Evolutionary conservation across 495 filamentous ascomycete species (phyloP), one percentile per base, ranked within the genome.

Genomic region (Endocarpon pusillum): DNA sequence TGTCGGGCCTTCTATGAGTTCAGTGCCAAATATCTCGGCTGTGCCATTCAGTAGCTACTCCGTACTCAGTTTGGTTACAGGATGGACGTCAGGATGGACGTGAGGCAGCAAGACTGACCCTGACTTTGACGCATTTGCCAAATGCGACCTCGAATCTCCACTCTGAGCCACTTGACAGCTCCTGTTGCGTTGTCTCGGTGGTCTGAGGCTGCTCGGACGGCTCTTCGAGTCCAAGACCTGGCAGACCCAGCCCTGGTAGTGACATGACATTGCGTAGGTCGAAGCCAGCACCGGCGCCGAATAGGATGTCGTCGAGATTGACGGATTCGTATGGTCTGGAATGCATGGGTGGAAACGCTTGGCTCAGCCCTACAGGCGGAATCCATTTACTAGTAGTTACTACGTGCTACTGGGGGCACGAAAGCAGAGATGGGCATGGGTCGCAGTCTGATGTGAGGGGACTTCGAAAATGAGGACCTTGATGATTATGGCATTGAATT

Each of bases 11-110:
- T 70, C 66, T 9, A 84, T 83, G 36, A 99, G 78, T 56, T 96
- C 86, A 32, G 85, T 89, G 49, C 91, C 91, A 58, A 96, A 94
- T 46, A 91, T 71, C 62, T 99, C 89, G 25, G 91, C 91, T 9
- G 74, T 83, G 42, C 89, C 89, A 23, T 65, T 67, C 24, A 80
- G 53, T 15, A 99, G 66, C 67, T 78, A 43, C 19, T 27, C 28
- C n/a, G n/a, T 36, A 12, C 35, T 38, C 21, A 42, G 34, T 21
- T 21, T 4, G 11, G 4, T 21, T 21, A 34, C 22, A 26, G 30
- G 25, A n/a, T 19, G 14, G 57, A 54, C 14, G 52, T 62, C 32
- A 47, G 42, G 12, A 16, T 20, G 19, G 20, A 14, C 11, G 24
- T 22, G 20, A 16, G 29, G 18, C 3, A 29, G 11, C 20, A 11